Percentiles rank a stretch among this genome's conserved stretches.
Conservation (phyloP, 176 grass and related monocot species). For the Otatea glauca region DNA sequence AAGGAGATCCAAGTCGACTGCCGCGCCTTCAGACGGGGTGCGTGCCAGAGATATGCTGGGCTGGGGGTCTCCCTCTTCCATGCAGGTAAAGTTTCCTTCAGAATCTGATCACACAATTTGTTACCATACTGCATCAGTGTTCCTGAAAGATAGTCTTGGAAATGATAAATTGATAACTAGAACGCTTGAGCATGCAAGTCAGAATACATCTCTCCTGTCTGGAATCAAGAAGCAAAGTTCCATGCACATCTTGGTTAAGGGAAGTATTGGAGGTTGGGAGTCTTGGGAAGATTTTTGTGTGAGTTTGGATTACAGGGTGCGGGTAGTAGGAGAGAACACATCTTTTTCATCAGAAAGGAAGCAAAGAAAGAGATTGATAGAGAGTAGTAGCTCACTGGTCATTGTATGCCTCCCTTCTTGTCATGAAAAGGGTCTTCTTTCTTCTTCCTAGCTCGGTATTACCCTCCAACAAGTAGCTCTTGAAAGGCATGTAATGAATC, state of each 20-base stretch:
- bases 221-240: conserved; percentile 40
- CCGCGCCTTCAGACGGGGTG: conserved; percentile 48
- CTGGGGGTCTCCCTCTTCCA: conserved; percentile 64
- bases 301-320: conserved; percentile 32
- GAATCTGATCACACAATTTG: conserved; percentile 55
- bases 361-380: conserved; percentile 54
- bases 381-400: conserved; percentile 58
- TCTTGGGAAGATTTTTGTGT: conserved; percentile 36
- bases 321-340: conserved; percentile 38
- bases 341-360: conserved; percentile 64
- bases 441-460: conserved; percentile 39
- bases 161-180: not conserved
- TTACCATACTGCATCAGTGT: conserved; percentile 46
- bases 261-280: conserved; percentile 20
- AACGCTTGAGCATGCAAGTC: conserved; percentile 36
- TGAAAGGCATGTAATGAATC: conserved; percentile 51
- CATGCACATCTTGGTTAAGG: conserved; percentile 47
- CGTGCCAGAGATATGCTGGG: conserved; percentile 47
- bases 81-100: conserved; percentile 58
- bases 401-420: conserved; percentile 41
- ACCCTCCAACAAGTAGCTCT: conserved; percentile 38
- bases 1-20: conserved; percentile 77
- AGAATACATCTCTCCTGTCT: conserved; percentile 34
- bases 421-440: conserved; percentile 36
- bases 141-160: conserved; percentile 31